Evolutionary conservation across 1,139 yeast species (phyloP).

Genomic region (Pneumocystis carinii): DNA sequence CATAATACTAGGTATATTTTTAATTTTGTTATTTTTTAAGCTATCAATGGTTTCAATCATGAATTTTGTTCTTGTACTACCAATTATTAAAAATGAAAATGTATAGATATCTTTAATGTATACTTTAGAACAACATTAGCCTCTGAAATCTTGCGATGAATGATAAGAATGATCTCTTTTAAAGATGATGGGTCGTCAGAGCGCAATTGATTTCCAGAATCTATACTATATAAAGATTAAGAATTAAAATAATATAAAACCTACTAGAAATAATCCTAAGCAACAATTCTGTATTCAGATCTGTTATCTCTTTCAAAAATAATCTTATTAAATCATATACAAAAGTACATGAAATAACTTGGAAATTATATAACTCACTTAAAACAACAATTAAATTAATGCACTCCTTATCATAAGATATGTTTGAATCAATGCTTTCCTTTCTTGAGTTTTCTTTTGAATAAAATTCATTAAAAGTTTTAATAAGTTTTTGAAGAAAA

Average conservation of each 20-base stretch:
- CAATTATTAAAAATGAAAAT: slow-evolving; percentile 11
- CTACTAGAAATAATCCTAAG: slow-evolving; percentile 46
- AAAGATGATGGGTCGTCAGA: slow-evolving; percentile 79
- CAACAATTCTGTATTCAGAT: slow-evolving; percentile 60
- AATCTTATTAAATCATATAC: slow-evolving; percentile 59
- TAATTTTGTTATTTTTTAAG: slow-evolving; percentile 70
- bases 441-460: slow-evolving; percentile 10
- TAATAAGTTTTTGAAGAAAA: slow-evolving; percentile 66
- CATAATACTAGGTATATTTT: slow-evolving; percentile 15
- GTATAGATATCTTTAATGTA: slow-evolving; percentile 16
- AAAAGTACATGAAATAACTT: slow-evolving; percentile 55
- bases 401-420: slow-evolving; percentile 37
- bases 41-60: slow-evolving; percentile 73
- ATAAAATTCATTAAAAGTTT: slow-evolving; percentile 33
- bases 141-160: slow-evolving; percentile 37
- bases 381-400: slow-evolving; percentile 59
- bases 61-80: slow-evolving; percentile 52
- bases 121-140: slow-evolving; percentile 26
- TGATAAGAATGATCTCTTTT: slow-evolving; percentile 53
- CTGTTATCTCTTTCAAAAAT: slow-evolving; percentile 46
- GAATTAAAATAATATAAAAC: slow-evolving; percentile 2
- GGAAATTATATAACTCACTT: slow-evolving; percentile 64
- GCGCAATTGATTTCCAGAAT: slow-evolving; percentile 73
- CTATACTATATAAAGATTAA: slow-evolving; percentile 1
- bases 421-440: slow-evolving; percentile 16